Base-by-base conservation (phyloP, 768 basidiomycete species). In the Candolleomyces eurysporus region DNA sequence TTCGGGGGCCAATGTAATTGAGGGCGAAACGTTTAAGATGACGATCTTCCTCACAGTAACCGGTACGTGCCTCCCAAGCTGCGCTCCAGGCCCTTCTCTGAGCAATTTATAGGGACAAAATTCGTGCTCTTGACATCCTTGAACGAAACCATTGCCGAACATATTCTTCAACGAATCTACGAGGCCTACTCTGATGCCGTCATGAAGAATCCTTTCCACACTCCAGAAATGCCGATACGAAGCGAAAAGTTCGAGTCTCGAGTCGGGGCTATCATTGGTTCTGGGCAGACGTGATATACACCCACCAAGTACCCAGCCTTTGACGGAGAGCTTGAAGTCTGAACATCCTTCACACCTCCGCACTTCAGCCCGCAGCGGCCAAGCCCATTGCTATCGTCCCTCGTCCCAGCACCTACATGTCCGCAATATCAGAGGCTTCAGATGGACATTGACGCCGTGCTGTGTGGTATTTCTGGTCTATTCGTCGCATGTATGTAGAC, bases 131-230 rank as follows among this genome's bases (percentile, higher is more conserved):
- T 97, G 48, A 94, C 94, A 17, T 94, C 95, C 1, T 75, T 92
- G 43, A 79, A 85, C 2, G 92, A 94, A 66, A 77, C 84, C 8
- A 83, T 83, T 1, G 86, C 91, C 39, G 93, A 84, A 55, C 68
- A 83, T 3, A 78, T 90, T 21, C 78, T 99, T 45, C 88, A 90
- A 68, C 92, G 88, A 72, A 88, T 94, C 51, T 98, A 98, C 74
- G 94, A 98, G 72, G 86, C 84, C 19, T 99, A 98, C 72, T 84
- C 96, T 0, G 97, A 98, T 70, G 87, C 91, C 1, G 95, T 95
- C 58, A 96, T 98, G 93, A 98, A 98, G 80, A 98, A 98, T 70
- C 97, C 97, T 0, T 99, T 99, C 75, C 94, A 98, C 73, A 96
- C 94, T 5, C 92, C 91, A n/a, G 97, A 98, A 73, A 99, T 98